Base-by-base conservation (phyloP, 2,329 filamentous ascomycete species). In the Trichoderma hamatum region DNA sequence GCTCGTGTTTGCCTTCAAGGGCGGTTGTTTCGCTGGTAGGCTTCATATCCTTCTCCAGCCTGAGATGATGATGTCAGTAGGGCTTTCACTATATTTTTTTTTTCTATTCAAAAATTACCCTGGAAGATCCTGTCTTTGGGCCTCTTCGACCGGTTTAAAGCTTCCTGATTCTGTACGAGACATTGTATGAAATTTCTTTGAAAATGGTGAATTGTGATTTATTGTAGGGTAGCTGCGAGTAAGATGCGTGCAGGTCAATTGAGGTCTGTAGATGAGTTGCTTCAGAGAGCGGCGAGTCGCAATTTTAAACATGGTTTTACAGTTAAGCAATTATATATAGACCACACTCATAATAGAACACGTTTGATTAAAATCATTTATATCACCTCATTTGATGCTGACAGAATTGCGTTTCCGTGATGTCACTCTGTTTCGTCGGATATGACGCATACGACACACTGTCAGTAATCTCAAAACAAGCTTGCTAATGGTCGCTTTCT, bases 11-110 rank as follows among this genome's bases (percentile, higher is more conserved):
- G 26, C 81, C 81, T 64, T 83, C 79, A 1, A 82, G 76, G 46
- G 77, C 80, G 1, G 80, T 82, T 0, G 78, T 49, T 72, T 83
- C 80, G 68, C 81, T 82, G 0, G 77, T 73, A 0, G 82, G 82
- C 14, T 79, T 73, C 76, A 82, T 76, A 2, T 78, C 72, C 55
- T 78, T 78, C 68, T 83, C 82, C 1, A 72, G 74, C 3, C 77
- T 81, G 28, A 13, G 2, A 11, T 49, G 24, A 6, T 5, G 36
- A 19, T 14, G 26, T 30, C 11, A 34, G 30, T 11, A 19, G 11
- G 14, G 11, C 6, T 11, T 32, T 19, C 14, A 55, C 28, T 54
- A 70, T 1, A 52, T 14, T 14, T 2, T 7, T 46, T 26, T 34
- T 21, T 9, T 5, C 3, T 16, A 19, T 28, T n/a, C n/a, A 6